A percentile compares a stretch with the other conserved stretches of the same genome.
These are phyloP conservation scores for Penicillium waksmanii DNA, from an alignment of 495 filamentous ascomycete species.

Conservation along the genomic window DNA sequence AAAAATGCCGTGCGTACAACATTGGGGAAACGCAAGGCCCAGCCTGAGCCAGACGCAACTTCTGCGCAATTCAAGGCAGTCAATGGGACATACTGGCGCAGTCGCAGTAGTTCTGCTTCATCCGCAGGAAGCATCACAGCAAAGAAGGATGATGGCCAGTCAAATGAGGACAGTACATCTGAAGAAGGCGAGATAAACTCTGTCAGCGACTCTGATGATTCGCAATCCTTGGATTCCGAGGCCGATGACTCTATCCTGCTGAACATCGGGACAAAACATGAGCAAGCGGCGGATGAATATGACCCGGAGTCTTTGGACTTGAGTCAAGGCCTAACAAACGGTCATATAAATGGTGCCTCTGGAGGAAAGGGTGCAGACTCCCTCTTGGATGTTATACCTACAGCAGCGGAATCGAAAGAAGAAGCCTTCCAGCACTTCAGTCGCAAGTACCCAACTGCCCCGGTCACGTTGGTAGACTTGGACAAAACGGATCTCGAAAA, in stretches of 20 bases:
- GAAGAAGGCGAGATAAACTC: conserved; percentile 33
- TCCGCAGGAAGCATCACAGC: conserved; percentile 15
- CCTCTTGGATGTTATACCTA: background rate
- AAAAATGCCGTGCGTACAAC: conserved; percentile 43
- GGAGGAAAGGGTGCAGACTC: background rate
- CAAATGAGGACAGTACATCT: conserved; percentile 23
- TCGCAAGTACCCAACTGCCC: conserved; percentile 41
- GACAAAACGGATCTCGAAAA: conserved; percentile 44
- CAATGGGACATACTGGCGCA: conserved; percentile 46
- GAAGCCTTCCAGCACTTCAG: conserved; percentile 40
- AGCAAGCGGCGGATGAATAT: conserved; percentile 28
- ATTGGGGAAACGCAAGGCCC: conserved; percentile 29
- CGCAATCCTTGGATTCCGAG: conserved; percentile 41
- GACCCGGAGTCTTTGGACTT: conserved; percentile 27
- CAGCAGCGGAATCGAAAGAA: conserved; percentile 36
- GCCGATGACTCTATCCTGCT: conserved; percentile 49
- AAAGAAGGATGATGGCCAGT: conserved; percentile 11
- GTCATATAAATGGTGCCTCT: background rate
- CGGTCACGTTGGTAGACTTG: conserved; percentile 47
- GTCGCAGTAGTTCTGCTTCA: conserved; percentile 42
- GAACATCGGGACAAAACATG: conserved; percentile 40
- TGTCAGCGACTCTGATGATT: conserved; percentile 42
- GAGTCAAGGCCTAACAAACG: conserved; percentile 9
- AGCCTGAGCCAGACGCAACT: conserved; percentile 4
- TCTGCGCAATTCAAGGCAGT: conserved; percentile 40